Conservation (phyloP, 257 asterid species). For the Gentiana straminea region DNA sequence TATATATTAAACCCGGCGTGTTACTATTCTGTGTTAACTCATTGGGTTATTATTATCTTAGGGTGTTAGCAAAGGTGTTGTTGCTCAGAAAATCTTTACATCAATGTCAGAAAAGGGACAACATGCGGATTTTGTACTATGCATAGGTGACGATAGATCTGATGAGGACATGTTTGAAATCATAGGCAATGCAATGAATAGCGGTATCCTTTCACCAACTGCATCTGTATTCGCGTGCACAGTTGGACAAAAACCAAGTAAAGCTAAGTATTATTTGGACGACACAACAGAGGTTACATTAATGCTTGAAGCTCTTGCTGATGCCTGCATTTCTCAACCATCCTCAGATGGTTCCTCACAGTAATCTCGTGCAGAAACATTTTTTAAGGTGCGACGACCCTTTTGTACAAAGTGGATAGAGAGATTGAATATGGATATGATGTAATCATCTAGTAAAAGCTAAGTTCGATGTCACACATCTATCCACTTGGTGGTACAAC, state of each 20-base stretch:
- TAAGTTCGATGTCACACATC: too few relatives aligned
- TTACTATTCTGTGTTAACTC: too few relatives aligned
- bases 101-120: constrained; percentile 26
- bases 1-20: too few relatives aligned
- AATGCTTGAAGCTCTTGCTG: constrained; percentile 34
- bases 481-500: too few relatives aligned
- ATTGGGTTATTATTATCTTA: constrained; percentile 7
- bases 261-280: constrained; percentile 45
- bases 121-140: constrained; percentile 37
- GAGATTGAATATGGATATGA: too few relatives aligned
- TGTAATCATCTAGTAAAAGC: too few relatives aligned
- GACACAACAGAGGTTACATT: constrained; percentile 30
- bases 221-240: constrained; percentile 39
- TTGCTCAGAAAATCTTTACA: constrained; percentile 33
- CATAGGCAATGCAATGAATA: constrained; percentile 21
- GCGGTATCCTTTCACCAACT: constrained; percentile 16
- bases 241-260: constrained; percentile 48
- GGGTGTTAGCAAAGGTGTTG: constrained; percentile 48
- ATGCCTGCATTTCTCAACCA: constrained; percentile 14
- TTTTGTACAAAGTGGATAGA: too few relatives aligned
- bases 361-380: neutral
- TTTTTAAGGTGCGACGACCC: neutral
- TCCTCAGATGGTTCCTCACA: constrained; percentile 9
- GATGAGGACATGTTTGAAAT: constrained; percentile 53
- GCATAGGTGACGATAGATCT: constrained; percentile 50